Conservation (phyloP, 768 basidiomycete species). For the Coprinellus micaceus region DNA sequence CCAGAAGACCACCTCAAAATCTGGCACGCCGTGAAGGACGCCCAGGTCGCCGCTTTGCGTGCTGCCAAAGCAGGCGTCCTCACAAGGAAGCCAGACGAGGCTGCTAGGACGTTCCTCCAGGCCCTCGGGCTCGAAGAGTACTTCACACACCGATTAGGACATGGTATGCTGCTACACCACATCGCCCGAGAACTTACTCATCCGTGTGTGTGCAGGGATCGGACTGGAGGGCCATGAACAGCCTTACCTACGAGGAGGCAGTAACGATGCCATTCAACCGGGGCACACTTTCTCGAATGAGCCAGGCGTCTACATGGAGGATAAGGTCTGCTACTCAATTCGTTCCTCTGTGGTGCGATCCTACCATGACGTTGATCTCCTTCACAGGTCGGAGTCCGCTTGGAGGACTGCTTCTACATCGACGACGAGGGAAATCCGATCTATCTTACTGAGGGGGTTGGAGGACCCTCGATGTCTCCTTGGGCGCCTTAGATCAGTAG, state of each 20-base stretch:
- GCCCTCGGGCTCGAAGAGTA: conserved; percentile 44
- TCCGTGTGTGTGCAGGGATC: conserved; percentile 51
- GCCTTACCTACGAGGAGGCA: conserved; percentile 76
- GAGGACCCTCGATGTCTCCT: conserved; percentile 49
- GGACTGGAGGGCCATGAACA: conserved; percentile 81
- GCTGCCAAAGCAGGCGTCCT: conserved; percentile 44
- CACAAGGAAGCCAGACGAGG: conserved; percentile 56
- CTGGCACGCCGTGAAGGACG: conserved; percentile 64
- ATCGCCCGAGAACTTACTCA: neutral
- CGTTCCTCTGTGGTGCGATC: neutral
- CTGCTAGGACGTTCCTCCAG: conserved; percentile 52
- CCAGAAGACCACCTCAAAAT: conserved; percentile 47
- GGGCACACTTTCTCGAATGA: conserved; percentile 84
- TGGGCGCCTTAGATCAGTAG: conserved; percentile 32
- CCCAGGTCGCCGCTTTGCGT: conserved; percentile 55
- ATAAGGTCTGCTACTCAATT: conserved; percentile 34
- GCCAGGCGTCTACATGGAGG: conserved; percentile 73
- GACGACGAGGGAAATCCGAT: conserved; percentile 47
- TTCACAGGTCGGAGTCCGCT: conserved; percentile 27
- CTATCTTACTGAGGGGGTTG: conserved; percentile 62
- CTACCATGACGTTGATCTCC: neutral
- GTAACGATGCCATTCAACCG: conserved; percentile 46
- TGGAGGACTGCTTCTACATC: conserved; percentile 84
- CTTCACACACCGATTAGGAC: conserved; percentile 81
- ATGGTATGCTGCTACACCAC: conserved; percentile 48